Evolutionary conservation across 163 green algal genomes (phyloP).

Genomic region (Scenedesmus sp.): DNA sequence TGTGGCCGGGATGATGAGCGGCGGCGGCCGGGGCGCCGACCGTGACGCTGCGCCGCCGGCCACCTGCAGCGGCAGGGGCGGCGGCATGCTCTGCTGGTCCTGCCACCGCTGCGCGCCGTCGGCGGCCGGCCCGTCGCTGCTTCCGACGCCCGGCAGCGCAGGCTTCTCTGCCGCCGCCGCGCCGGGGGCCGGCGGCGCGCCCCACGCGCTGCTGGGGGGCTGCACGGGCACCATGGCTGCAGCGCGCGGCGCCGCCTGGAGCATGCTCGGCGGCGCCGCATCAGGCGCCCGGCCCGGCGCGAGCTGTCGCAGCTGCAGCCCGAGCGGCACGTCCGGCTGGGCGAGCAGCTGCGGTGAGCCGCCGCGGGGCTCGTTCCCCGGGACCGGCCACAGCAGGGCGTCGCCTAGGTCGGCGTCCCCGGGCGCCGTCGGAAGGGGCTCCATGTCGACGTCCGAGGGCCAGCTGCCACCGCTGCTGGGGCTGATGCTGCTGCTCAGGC

Average conservation of each 20-base stretch:
- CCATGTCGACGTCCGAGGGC: slow-evolving; percentile 35
- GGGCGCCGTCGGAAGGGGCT: not conserved
- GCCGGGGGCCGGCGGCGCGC: not conserved
- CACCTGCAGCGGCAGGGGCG: no score
- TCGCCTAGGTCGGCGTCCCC: slow-evolving; percentile 4
- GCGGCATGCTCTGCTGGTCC: not conserved
- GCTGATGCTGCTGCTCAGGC: slow-evolving; percentile 11
- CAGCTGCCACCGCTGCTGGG: slow-evolving; percentile 22
- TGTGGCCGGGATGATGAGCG: slow-evolving; percentile 24
- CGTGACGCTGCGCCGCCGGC: no score
- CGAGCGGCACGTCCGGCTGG: slow-evolving; percentile 11
- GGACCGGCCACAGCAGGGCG: not conserved
- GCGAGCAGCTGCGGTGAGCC: not conserved
- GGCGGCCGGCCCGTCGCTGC: not conserved
- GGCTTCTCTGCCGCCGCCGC: not conserved
- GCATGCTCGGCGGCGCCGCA: no score
- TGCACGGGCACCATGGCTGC: not conserved
- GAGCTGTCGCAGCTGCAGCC: not conserved
- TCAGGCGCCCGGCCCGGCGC: no score
- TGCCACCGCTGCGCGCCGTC: no score
- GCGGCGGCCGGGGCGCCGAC: slow-evolving; percentile 5
- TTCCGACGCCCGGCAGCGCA: not conserved
- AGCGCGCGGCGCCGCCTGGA: not conserved
- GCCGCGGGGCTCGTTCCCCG: not conserved
- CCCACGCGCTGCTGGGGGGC: not conserved